Evolutionary conservation across 345 rosid genomes (phyloP), one percentile per base, ranked within the genome.

Genomic region (Luvunga scandens): DNA sequence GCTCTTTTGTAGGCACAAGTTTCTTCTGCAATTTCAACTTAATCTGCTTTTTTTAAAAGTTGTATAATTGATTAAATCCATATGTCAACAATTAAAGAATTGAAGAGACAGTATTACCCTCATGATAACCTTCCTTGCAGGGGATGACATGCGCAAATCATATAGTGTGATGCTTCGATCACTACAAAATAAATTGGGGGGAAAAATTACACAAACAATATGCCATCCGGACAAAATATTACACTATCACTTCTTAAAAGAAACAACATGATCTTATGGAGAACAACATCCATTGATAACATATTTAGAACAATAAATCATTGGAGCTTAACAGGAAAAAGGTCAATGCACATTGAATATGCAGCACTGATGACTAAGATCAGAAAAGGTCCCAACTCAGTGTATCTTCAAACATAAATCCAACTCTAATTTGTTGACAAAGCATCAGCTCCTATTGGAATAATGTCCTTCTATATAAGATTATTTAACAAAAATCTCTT

Each of bases 61-160:
- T 30, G 33, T 33, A 53, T 6, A 28, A 53, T 31, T 57, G 22
- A 22, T 22, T 31, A 18, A 13, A 6, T 31, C 3, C 63, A 60
- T 18, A 59, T 21, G 34, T 57, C 42, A 53, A 48, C 63, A 30
- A 68, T 42, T 33, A 24, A 65, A 65, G 62, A 18, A 7, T 38
- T 30, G 69, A 42, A 65, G 48, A 39, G 76, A 62, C 12, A 70
- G 27, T 77, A 71, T 81, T 93, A 93, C 97, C 92, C 80, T 85
- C 99, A 95, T 95, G 78, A 89, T 87, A 75, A 93, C 79, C 84
- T 91, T 92, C 84, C 93, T 91, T 24, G 89, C 89, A 27, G 99
- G 91, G 42, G 94, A 83, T 64, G 94, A 87, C 94, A 91, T 80
- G 22, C 98, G 93, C 80, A 94, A 84, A 87, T 95, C 98, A 81